phyloP scores from a whole-genome alignment of 441 rosid species.

The Kokia cookei region DNA sequence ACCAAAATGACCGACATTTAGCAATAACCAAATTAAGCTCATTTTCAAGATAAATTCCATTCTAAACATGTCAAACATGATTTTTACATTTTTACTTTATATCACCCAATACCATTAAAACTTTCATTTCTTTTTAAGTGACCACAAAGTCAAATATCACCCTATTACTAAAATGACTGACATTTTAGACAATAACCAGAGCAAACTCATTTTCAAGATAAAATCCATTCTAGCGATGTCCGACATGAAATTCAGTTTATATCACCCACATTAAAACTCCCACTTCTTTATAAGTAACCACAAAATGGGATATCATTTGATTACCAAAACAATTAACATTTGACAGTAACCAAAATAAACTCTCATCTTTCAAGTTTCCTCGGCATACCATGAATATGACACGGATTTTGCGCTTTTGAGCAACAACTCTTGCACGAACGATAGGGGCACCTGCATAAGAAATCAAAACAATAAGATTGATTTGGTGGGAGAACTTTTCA shows the following conservation, averaged over 20 bases:
- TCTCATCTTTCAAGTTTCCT: background rate
- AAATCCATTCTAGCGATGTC: no score
- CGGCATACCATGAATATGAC: conserved; percentile 80
- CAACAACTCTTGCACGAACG: conserved; percentile 94
- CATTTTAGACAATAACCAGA: background rate
- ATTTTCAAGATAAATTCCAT: no score
- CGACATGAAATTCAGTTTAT: no score
- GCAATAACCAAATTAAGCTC: background rate
- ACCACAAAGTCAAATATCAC: background rate
- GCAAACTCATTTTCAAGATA: background rate
- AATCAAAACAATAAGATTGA: conserved; percentile 8
- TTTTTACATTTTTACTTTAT: no score
- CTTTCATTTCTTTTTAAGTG: background rate
- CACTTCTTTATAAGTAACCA: background rate
- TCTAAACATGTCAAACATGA: no score
- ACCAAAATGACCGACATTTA: background rate
- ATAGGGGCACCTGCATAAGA: conserved; percentile 74
- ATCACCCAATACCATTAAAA: no score
- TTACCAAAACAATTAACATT: background rate
- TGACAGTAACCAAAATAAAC: background rate
- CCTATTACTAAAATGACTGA: background rate
- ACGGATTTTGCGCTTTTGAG: conserved; percentile 86
- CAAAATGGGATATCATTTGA: background rate
- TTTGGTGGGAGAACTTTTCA: background rate
- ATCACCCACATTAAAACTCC: no score